A percentile compares a stretch with the other conserved stretches of the same genome.
Evolutionary conservation across 371 early-diverging fungal species (phyloP).

Genomic region (Enterospora canceri): DNA sequence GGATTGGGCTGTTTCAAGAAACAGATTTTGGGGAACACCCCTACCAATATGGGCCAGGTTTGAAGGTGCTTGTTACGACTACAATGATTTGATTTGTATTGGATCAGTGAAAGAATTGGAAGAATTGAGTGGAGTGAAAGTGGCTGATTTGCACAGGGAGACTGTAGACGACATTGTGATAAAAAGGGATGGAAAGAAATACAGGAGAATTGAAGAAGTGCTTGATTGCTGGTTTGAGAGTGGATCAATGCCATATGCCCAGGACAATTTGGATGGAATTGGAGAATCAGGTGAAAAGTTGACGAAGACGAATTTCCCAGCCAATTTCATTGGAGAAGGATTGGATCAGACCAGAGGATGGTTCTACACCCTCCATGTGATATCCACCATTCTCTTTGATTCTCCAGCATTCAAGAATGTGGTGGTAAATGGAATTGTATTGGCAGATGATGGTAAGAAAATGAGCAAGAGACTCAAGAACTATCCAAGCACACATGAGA

Average conservation of each 20-base stretch:
- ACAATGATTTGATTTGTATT: slow-evolving; percentile 62
- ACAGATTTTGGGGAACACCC: slow-evolving; percentile 99
- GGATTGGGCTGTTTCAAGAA: slow-evolving; percentile 97
- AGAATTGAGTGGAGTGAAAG: slow-evolving; percentile 62
- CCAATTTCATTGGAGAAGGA: slow-evolving; percentile 99
- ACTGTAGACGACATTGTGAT: slow-evolving; percentile 87
- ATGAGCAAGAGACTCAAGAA: slow-evolving; percentile 99
- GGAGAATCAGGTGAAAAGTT: slow-evolving; percentile 63
- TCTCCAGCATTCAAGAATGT: slow-evolving; percentile 96
- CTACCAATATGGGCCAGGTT: slow-evolving; percentile 87
- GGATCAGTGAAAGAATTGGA: slow-evolving; percentile 86
- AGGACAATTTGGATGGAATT: slow-evolving; percentile 67
- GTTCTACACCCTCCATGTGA: slow-evolving; percentile 98
- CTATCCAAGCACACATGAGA: slow-evolving; percentile 82
- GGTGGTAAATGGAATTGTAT: slow-evolving; percentile 92
- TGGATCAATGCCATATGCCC: slow-evolving; percentile 97
- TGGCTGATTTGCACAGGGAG: slow-evolving; percentile 83
- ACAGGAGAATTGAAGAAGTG: slow-evolving; percentile 86
- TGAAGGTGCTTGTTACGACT: slow-evolving; percentile 61
- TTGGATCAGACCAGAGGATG: slow-evolving; percentile 99
- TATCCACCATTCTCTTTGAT: slow-evolving; percentile 90
- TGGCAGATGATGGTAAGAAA: slow-evolving; percentile 97
- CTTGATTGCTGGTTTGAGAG: slow-evolving; percentile 97
- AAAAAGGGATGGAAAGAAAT: slow-evolving; percentile 63
- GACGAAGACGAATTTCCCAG: slow-evolving; percentile 69